Conservation (phyloP, 129 eudicot genomes). For the Gnaphalium uliginosum region DNA sequence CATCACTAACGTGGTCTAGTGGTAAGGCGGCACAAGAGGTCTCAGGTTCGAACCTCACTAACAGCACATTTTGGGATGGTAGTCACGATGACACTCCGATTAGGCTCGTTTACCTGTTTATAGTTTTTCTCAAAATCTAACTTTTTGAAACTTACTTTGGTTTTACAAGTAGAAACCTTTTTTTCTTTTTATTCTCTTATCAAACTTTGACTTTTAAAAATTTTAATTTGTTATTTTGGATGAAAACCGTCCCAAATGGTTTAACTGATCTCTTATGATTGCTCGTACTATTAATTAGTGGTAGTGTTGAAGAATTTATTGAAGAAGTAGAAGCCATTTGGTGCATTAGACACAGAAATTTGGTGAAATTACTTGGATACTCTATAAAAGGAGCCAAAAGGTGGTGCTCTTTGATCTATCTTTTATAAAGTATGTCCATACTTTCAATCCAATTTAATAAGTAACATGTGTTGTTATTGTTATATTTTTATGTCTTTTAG, state of each 20-base stretch:
- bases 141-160: no score
- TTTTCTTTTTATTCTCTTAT: neutral
- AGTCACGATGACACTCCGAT: no score
- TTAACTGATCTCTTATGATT: neutral
- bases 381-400: conserved; percentile 44
- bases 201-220: neutral
- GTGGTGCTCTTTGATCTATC: conserved; percentile 15
- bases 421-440: neutral
- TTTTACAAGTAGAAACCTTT: no score
- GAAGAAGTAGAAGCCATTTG: conserved; percentile 44
- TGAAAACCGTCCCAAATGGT: neutral
- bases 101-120: no score
- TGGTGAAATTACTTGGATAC: conserved; percentile 58
- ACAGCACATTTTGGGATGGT: no score
- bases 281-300: conserved; percentile 19
- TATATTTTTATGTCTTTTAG: conserved; percentile 20
- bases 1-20: no score
- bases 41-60: no score
- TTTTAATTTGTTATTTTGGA: neutral
- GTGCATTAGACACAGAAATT: conserved; percentile 49
- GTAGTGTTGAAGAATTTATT: conserved; percentile 32
- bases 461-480: neutral
- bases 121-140: no score
- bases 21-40: no score
- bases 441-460: neutral